phyloP scores from a whole-genome alignment of 106 monocot genomes.

The Phalaenopsis aphrodite region DNA sequence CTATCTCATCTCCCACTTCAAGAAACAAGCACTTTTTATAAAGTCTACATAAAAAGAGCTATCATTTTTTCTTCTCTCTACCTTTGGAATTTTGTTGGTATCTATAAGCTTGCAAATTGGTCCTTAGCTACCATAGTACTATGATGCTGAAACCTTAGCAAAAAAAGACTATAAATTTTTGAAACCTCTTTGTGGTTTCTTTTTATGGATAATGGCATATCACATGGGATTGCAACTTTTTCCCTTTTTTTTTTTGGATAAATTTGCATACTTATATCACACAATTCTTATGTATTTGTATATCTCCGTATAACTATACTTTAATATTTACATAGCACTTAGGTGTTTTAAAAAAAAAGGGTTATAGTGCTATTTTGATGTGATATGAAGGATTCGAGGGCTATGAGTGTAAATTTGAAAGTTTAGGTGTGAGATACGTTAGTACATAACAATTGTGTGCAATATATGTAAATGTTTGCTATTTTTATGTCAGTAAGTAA shows the following conservation, averaged over 20 bases:
- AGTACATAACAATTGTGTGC: no score
- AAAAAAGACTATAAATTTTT: neutral
- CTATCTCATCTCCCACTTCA: conserved; percentile 16
- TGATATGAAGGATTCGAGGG: no score
- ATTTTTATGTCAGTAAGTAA: no score
- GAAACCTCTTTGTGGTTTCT: neutral
- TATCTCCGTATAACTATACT: no score
- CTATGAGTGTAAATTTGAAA: no score
- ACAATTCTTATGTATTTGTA: no score
- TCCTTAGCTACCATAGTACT: conserved; percentile 3
- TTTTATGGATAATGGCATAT: neutral
- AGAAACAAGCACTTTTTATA: conserved; percentile 14
- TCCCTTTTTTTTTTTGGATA: no score
- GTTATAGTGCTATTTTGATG: no score
- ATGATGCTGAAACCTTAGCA: conserved; percentile 6
- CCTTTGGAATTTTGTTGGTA: conserved; percentile 24
- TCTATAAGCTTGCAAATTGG: conserved; percentile 13
- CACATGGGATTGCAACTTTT: neutral
- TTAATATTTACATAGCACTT: no score
- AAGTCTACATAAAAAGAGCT: conserved; percentile 24
- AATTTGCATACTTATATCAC: neutral
- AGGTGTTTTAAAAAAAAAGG: no score
- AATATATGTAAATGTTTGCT: no score
- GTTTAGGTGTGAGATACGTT: no score
- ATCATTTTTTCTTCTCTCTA: conserved; percentile 5